phyloP scores from a whole-genome alignment of 1,284 basidiomycete genomes.

The Butyriboletus appendiculatus region DNA sequence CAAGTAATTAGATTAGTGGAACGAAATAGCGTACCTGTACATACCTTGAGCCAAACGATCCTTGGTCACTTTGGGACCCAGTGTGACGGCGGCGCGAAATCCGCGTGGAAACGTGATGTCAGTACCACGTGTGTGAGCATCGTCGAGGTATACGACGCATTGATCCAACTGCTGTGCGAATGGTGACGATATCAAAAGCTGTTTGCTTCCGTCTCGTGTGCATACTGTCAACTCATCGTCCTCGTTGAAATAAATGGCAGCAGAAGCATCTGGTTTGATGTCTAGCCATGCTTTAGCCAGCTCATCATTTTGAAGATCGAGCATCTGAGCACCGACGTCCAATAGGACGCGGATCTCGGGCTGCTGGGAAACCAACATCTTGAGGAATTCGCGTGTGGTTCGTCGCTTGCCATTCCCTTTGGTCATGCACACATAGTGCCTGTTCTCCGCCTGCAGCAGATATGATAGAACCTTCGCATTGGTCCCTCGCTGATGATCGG shows the following conservation, averaged over 20 bases:
- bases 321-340: constrained; percentile 59
- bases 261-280: constrained; percentile 33
- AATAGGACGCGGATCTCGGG: constrained; percentile 48
- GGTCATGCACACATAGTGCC: constrained; percentile 37
- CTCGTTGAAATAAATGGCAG: constrained; percentile 50
- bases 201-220: constrained; percentile 40
- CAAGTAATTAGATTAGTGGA: background rate
- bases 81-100: constrained; percentile 50
- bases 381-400: constrained; percentile 38
- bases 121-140: constrained; percentile 59
- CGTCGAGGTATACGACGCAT: constrained; percentile 56
- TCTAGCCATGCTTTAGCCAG: constrained; percentile 45
- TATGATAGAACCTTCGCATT: constrained; percentile 51
- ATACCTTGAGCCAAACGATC: constrained; percentile 55
- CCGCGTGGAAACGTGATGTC: constrained; percentile 50
- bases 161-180: constrained; percentile 44
- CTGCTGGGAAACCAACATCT: constrained; percentile 33
- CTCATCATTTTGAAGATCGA: constrained; percentile 48
- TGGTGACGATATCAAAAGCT: constrained; percentile 45
- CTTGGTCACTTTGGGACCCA: constrained; percentile 56
- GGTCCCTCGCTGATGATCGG: constrained; percentile 43
- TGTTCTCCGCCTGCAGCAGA: constrained; percentile 47
- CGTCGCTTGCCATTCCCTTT: constrained; percentile 22
- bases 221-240: constrained; percentile 46
- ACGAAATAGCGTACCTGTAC: background rate